These are phyloP conservation scores for Mortierella antarctica DNA, from an alignment of 192 early-diverging fungal genomes.

Conservation along the genomic window DNA sequence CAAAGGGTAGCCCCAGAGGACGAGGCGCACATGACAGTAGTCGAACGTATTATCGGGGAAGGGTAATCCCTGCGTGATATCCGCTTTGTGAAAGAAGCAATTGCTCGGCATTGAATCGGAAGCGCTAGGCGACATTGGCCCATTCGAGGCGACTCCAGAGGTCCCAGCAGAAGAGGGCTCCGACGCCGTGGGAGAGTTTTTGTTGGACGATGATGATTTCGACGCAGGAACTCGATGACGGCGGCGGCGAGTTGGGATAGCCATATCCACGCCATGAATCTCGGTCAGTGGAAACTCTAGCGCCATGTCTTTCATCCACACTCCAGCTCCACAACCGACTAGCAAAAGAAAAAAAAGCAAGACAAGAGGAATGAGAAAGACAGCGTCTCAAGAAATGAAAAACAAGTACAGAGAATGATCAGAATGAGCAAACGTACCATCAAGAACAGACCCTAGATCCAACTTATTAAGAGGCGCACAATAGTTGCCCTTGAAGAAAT, in stretches of 20 bases:
- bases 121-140: neutral
- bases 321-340: constrained; percentile 43
- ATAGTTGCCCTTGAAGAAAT: constrained; percentile 50
- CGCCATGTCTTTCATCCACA: constrained; percentile 55
- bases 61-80: constrained; percentile 51
- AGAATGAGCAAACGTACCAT: constrained; percentile 22
- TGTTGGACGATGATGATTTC: neutral
- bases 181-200: neutral
- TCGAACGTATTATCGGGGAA: constrained; percentile 62
- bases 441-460: constrained; percentile 36
- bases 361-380: neutral
- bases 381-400: neutral
- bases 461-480: constrained; percentile 32
- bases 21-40: constrained; percentile 49
- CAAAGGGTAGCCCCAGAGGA: constrained; percentile 42
- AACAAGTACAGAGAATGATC: neutral
- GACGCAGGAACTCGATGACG: neutral
- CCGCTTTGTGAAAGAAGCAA: constrained; percentile 55
- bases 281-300: constrained; percentile 45
- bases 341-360: neutral
- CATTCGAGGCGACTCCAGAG: neutral
- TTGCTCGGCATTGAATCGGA: constrained; percentile 51
- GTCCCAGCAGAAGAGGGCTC: too few relatives aligned
- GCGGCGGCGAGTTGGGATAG: constrained; percentile 33
- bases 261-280: constrained; percentile 41